Evolutionary conservation across 2,329 filamentous ascomycete genomes (phyloP).

Genomic region (Dothistroma pini): DNA sequence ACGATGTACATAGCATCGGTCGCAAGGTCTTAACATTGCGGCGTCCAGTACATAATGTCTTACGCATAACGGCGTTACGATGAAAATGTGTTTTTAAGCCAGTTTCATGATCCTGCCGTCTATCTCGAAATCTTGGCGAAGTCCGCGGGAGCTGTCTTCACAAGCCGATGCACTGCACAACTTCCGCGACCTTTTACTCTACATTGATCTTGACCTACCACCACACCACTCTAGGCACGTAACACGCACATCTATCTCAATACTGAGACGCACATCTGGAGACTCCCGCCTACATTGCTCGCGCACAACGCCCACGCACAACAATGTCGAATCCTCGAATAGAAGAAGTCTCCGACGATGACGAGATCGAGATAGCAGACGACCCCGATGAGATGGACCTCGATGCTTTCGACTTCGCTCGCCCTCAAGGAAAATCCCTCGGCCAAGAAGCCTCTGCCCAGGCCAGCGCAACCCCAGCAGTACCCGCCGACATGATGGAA

Average conservation of each 20-base stretch:
- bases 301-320: not conserved
- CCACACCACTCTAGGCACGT: not conserved
- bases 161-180: not conserved
- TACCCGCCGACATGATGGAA: constrained; percentile 26
- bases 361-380: constrained; percentile 53
- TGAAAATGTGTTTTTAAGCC: not conserved
- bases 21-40: not conserved
- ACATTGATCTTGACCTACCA: not conserved
- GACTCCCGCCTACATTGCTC: not conserved
- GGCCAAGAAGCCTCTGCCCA: constrained; percentile 17
- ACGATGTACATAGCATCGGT: constrained; percentile 9
- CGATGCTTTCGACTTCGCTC: constrained; percentile 56
- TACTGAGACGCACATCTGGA: not conserved
- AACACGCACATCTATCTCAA: not conserved
- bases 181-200: not conserved
- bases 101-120: not conserved
- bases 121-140: not conserved
- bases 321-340: constrained; percentile 78
- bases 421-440: constrained; percentile 26
- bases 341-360: constrained; percentile 86
- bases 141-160: not conserved
- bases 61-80: not conserved
- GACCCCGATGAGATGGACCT: constrained; percentile 87
- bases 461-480: constrained; percentile 22
- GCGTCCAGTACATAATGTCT: not conserved